phyloP scores from a whole-genome alignment of 78 protist species.

The Acrasis kona region DNA sequence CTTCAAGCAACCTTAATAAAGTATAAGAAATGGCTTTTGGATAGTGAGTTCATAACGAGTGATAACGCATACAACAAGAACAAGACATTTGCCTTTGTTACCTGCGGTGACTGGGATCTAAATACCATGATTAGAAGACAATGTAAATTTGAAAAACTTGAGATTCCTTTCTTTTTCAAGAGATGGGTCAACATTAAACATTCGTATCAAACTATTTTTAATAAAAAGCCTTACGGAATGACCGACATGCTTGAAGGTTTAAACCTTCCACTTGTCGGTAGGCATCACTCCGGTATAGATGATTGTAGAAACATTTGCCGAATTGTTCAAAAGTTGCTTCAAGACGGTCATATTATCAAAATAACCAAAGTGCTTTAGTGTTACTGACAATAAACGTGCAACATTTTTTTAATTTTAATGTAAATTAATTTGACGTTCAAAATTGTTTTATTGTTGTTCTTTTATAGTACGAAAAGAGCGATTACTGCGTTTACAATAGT shows the following conservation, averaged over 20 bases:
- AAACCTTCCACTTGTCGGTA: constrained; percentile 25
- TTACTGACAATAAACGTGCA: too few species aligned
- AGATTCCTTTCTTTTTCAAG: not conserved
- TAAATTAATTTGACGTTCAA: too few species aligned
- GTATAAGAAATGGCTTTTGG: constrained; percentile 28
- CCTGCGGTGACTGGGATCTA: constrained; percentile 52
- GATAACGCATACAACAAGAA: too few species aligned
- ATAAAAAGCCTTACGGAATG: constrained; percentile 23
- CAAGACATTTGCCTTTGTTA: constrained; percentile 5
- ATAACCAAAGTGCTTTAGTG: too few species aligned
- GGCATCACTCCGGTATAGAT: constrained; percentile 52
- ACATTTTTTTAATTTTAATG: too few species aligned
- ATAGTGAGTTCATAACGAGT: too few species aligned
- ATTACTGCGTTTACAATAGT: too few species aligned
- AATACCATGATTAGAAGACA: not conserved
- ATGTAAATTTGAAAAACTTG: not conserved
- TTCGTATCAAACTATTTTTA: not conserved
- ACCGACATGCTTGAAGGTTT: constrained; percentile 7
- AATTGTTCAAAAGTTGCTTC: not conserved
- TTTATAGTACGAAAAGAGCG: too few species aligned
- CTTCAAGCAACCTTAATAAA: constrained; percentile 23
- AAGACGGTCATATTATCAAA: not conserved
- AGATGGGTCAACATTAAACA: constrained; percentile 9
- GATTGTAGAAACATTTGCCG: constrained; percentile 46
- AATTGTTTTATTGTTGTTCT: too few species aligned